A percentile compares a stretch with the other conserved stretches of the same genome.
These are phyloP conservation scores for Fusarium buharicum DNA, from an alignment of 2,329 filamentous ascomycete genomes.

Conservation along the genomic window DNA sequence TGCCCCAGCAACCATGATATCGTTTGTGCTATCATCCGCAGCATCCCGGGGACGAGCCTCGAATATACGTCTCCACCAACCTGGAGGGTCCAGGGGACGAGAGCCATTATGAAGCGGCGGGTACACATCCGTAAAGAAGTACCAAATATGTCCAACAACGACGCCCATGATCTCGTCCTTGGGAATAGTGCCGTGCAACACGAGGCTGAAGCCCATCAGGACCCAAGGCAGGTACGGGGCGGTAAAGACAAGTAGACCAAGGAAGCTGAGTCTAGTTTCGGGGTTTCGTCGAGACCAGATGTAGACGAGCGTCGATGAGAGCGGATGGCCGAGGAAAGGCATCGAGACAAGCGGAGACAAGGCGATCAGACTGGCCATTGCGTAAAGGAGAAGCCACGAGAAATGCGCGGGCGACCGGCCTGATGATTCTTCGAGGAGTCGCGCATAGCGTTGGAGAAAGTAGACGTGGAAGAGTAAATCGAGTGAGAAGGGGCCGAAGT, in stretches of 20 bases:
- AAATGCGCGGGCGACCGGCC: slow-evolving; percentile 91
- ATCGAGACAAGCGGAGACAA: slow-evolving; percentile 90
- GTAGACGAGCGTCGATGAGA: slow-evolving; percentile 94
- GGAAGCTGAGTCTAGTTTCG: slow-evolving; percentile 86
- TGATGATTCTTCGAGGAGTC: slow-evolving; percentile 94
- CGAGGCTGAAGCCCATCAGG: slow-evolving; percentile 87
- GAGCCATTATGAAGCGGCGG: slow-evolving; percentile 87
- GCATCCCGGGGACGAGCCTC: slow-evolving; percentile 65
- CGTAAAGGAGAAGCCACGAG: slow-evolving; percentile 91
- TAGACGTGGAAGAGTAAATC: slow-evolving; percentile 98
- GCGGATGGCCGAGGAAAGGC: slow-evolving; percentile 91
- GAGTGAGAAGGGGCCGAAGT: slow-evolving; percentile 93
- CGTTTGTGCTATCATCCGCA: slow-evolving; percentile 66
- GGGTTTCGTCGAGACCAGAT: slow-evolving; percentile 98
- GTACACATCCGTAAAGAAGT: slow-evolving; percentile 98
- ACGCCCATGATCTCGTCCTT: slow-evolving; percentile 98
- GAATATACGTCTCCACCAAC: slow-evolving; percentile 90
- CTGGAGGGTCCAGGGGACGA: slow-evolving; percentile 86
- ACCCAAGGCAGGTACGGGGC: slow-evolving; percentile 98
- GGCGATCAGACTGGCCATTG: slow-evolving; percentile 79
- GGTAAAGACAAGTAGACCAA: slow-evolving; percentile 89
- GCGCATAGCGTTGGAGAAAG: slow-evolving; percentile 96
- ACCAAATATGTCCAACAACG: slow-evolving; percentile 95
- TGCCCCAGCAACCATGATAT: slow-evolving; percentile 68
- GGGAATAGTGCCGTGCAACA: slow-evolving; percentile 89